phyloP scores from a whole-genome alignment of 148 eudicot genomes.

The Euryodendron excelsum region DNA sequence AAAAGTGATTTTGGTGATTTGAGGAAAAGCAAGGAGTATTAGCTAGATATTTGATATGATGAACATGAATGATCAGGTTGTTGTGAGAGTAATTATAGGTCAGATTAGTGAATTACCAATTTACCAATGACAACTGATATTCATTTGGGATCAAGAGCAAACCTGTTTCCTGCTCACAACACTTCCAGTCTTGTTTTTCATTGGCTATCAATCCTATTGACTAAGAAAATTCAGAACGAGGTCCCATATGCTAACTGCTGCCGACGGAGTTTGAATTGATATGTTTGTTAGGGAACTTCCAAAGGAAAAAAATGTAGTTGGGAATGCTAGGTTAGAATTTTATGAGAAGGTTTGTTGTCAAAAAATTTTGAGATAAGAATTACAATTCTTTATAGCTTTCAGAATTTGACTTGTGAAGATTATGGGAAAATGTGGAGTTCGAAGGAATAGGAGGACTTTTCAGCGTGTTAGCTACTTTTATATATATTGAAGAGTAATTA shows the following conservation, averaged over 20 bases:
- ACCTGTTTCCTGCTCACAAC: background rate
- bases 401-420: slow-evolving; percentile 1
- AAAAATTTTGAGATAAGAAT: background rate
- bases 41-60: background rate
- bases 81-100: background rate
- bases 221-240: background rate
- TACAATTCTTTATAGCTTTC: background rate
- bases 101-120: background rate
- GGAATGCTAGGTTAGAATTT: background rate
- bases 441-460: too few relatives aligned
- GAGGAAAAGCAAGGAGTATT: background rate
- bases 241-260: too few relatives aligned
- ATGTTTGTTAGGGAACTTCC: too few relatives aligned
- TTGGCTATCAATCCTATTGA: background rate
- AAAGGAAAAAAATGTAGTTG: background rate
- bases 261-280: too few relatives aligned
- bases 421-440: background rate
- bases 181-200: background rate
- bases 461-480: too few relatives aligned
- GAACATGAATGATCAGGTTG: background rate
- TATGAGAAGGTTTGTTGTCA: background rate
- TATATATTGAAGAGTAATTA: too few relatives aligned
- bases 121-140: background rate
- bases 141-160: background rate
- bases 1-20: too few relatives aligned